Conservation (phyloP, 495 filamentous ascomycete species). For the Penicillium soppii region DNA sequence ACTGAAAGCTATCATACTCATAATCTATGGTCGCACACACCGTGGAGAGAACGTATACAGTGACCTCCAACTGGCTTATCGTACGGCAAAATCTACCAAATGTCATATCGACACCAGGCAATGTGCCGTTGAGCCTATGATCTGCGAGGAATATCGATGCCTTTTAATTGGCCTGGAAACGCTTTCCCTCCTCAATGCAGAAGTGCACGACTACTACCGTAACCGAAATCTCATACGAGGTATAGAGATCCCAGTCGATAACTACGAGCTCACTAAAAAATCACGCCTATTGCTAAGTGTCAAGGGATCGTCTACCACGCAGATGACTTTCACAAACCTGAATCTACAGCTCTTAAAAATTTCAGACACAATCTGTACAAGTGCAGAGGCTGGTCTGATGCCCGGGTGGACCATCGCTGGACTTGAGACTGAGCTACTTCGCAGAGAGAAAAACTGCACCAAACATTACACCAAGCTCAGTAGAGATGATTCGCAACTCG, state of each 20-base stretch:
- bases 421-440: neutral
- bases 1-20: neutral
- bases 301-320: neutral
- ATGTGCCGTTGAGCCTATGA: neutral
- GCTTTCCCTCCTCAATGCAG: neutral
- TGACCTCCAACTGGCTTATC: neutral
- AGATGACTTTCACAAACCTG: neutral
- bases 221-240: neutral
- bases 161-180: neutral
- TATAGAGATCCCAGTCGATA: neutral
- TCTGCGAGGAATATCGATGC: neutral
- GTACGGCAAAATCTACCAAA: neutral
- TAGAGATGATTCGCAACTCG: neutral
- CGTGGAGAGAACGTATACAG: neutral
- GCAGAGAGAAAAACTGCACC: neutral
- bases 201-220: neutral
- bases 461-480: neutral
- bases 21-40: neutral
- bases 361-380: neutral
- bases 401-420: neutral
- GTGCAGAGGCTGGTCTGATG: neutral
- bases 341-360: neutral
- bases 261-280: neutral
- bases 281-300: neutral
- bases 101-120: neutral